These are phyloP conservation scores for Candida ipomoeae DNA, from an alignment of 805 yeast species.

Conservation along the genomic window DNA sequence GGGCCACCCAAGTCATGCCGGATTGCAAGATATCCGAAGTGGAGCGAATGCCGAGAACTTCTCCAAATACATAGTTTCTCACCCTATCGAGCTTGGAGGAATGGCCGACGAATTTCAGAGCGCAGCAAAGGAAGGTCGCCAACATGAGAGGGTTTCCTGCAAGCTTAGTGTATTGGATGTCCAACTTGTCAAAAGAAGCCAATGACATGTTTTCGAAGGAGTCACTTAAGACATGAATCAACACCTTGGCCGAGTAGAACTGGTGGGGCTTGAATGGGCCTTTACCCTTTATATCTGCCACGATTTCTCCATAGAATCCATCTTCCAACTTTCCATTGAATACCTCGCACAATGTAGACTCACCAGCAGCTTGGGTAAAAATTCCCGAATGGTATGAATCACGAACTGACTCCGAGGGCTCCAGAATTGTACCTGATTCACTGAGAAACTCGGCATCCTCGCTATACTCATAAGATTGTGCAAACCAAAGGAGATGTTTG, in stretches of 20 bases:
- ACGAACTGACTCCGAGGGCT: background rate
- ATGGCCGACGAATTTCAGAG: conserved; percentile 33
- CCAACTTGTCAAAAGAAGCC: conserved; percentile 26
- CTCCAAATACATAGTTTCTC: conserved; percentile 62
- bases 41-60: conserved; percentile 51
- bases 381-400: background rate
- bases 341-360: background rate
- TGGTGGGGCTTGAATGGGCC: conserved; percentile 12
- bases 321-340: conserved; percentile 5
- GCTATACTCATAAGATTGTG: background rate
- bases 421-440: background rate
- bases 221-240: conserved; percentile 27
- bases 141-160: conserved; percentile 29
- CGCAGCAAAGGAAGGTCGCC: conserved; percentile 28
- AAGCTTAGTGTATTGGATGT: conserved; percentile 28
- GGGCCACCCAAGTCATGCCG: conserved; percentile 46
- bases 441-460: conserved; percentile 1
- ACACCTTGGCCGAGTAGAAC: conserved; percentile 18
- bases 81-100: conserved; percentile 44
- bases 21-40: conserved; percentile 33
- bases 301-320: background rate
- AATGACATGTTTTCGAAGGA: conserved; percentile 22
- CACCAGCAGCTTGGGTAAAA: background rate
- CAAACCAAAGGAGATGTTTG: background rate
- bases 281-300: conserved; percentile 9